Percentiles rank a stretch among this genome's conserved stretches.
phyloP scores from a whole-genome alignment of 2,329 filamentous ascomycete genomes.

The Rugonectria rugulosa region DNA sequence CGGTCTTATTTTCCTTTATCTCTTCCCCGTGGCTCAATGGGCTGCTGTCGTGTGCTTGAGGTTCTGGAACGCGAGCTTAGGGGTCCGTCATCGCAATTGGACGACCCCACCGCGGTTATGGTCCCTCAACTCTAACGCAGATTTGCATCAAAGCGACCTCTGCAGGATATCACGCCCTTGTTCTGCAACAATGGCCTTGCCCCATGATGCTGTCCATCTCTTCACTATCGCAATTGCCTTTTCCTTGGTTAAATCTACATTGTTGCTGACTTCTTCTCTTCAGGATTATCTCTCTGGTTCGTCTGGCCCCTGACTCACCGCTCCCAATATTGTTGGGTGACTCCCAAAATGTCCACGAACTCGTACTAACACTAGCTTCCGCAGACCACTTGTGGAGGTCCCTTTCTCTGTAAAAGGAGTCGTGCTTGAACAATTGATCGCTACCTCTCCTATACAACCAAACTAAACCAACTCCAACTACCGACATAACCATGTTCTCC shows the following conservation, averaged over 20 bases:
- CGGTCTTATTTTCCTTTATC: neutral
- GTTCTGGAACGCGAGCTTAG: conserved; percentile 1
- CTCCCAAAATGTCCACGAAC: conserved; percentile 12
- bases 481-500: conserved; percentile 61
- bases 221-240: neutral
- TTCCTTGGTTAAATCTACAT: conserved; percentile 33
- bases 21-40: neutral
- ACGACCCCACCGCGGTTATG: conserved; percentile 30
- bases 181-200: neutral
- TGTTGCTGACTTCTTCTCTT: conserved; percentile 53
- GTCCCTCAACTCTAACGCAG: conserved; percentile 18
- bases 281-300: conserved; percentile 81
- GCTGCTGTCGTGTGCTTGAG: conserved; percentile 5
- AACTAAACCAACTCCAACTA: conserved; percentile 22
- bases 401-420: conserved; percentile 41
- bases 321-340: conserved; percentile 29
- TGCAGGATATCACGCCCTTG: neutral
- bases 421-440: conserved; percentile 25
- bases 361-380: conserved; percentile 25
- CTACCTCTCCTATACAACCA: conserved; percentile 13
- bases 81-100: conserved; percentile 15
- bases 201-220: conserved; percentile 12
- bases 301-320: conserved; percentile 54
- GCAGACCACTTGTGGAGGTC: conserved; percentile 55
- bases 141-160: neutral